Base-by-base conservation (phyloP, 228 moss, liverwort and hornwort genomes). In the Sphagnum fallax region DNA sequence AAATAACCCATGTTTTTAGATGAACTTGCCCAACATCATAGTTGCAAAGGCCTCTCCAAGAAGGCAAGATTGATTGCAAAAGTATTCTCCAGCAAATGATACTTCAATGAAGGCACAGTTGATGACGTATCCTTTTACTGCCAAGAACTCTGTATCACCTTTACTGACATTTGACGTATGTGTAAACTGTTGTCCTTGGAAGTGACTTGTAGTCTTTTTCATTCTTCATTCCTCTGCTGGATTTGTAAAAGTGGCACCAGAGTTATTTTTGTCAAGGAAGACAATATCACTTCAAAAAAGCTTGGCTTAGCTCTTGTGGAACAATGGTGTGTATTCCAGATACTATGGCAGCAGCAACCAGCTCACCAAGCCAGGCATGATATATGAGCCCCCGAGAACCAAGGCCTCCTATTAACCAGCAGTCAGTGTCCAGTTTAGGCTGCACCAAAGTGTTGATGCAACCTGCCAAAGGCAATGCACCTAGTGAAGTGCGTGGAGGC, bases 331-430 rank as follows among this genome's bases (percentile, higher is more conserved):
- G 83, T 74, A 89, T 80, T 57, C 72, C 65, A 6, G 80, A 68
- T 6, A 77, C 80, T 63, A 90, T 76, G 69, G 98, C 98, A 47
- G 84, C 76, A 10, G 98, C 98, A 70, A 98, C 76, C 65, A 77
- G 69, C 71, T 93, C 87, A 67, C 98, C 98, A 47, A 98, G 77
- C 94, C 82, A 92, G 60, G 82, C 94, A 73, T 98, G 94, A 52
- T 98, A 90, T 63, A 98, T 94, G 16, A 98, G 84, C 51, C 98
- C 98, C 75, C 98, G 81, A 51, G 94, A 93, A n/a, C 98, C 98
- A 76, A 98, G 92, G 63, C 98, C 98, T 69, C 98, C 87, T 69
- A 98, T 74, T 49, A 98, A 49, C 94, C 94, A 98, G 90, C 91
- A 94, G 70, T 89, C 88, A 53, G 90, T 98, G 52, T 82, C 79